Evolutionary conservation across 352 stramenopile genomes (phyloP), one percentile per base, ranked within the genome.

Genomic region (Phytopythium kandeliae): DNA sequence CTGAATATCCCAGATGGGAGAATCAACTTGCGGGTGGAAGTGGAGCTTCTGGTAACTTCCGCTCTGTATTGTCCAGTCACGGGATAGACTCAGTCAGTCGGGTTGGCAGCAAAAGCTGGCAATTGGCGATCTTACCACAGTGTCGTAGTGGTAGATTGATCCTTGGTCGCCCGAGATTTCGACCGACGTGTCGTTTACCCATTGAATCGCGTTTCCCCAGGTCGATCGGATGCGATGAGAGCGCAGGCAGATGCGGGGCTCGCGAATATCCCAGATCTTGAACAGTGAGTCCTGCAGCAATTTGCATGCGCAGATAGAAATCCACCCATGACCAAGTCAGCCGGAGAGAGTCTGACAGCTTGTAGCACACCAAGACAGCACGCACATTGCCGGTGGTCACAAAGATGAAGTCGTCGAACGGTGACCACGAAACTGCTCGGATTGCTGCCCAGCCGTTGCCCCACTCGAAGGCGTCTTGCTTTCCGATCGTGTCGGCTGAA

Each of bases 401-500:
- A 43, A 95, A 95, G n/a, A 95, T 56, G 53, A 89, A 71, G 21
- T 88, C 74, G 47, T 92, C 84, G 51, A 87, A 89, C 5, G 84
- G 81, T 26, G 79, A 92, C 84, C 84, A 95, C 11, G 65, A 62
- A 22, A 95, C 73, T 1, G 78, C 77, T 46, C 84, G 81, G 12
- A 95, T 71, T 16, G 84, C 81, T 19, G 91, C 77, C 84, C 84
- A 95, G 17, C 81, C 81, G 61, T 69, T 85, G 13, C 81, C 79
- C 84, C 84, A 95, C 33, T 92, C 81, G 53, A 90, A 88, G 1
- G 74, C 60, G 48, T 92, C 76, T 55, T 92, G 79, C 54, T 95
- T 95, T 44, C 76, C 78, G 17, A 87, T 69, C 8, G 78, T 86
- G 35, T 95, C 84, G 12, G 78, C 84, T 94, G 40, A 17, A 48